Evolutionary conservation across 1,139 yeast genomes (phyloP).

Genomic region (Torulaspora globosa): DNA sequence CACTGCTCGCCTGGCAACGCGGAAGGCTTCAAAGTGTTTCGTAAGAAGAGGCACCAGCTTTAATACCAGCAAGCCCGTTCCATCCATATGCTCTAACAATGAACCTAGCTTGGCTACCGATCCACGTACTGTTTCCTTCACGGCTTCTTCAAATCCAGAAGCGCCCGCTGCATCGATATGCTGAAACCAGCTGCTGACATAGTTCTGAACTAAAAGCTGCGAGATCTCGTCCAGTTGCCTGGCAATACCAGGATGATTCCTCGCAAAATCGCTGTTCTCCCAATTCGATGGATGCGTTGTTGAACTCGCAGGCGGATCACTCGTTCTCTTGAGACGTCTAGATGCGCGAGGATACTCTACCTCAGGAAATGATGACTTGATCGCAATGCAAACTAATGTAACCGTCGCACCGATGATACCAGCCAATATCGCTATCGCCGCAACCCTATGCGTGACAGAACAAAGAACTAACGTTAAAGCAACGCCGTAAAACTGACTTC

Average conservation of each 20-base stretch:
- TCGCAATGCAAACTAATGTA: not conserved
- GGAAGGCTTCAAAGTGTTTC: slow-evolving; percentile 56
- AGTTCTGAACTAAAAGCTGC: slow-evolving; percentile 53
- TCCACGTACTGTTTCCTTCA: slow-evolving; percentile 47
- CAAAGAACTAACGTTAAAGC: not conserved
- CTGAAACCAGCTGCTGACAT: slow-evolving; percentile 60
- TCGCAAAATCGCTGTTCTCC: slow-evolving; percentile 1
- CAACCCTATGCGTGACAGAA: not conserved
- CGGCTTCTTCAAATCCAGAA: slow-evolving; percentile 49
- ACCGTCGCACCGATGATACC: not conserved
- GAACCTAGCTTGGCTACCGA: slow-evolving; percentile 43
- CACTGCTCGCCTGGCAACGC: slow-evolving; percentile 50
- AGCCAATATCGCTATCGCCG: not conserved
- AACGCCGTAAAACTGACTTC: not conserved
- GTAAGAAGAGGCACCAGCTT: slow-evolving; percentile 62
- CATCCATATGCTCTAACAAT: slow-evolving; percentile 47
- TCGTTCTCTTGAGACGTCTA: not conserved
- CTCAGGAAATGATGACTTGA: slow-evolving; percentile 24
- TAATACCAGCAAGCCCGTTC: slow-evolving; percentile 55
- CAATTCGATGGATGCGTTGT: not conserved
- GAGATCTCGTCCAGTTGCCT: slow-evolving; percentile 52
- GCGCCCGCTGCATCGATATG: slow-evolving; percentile 40
- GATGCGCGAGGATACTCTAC: slow-evolving; percentile 20
- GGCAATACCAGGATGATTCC: slow-evolving; percentile 40
- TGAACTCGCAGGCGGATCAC: not conserved